Percentiles rank a stretch among this genome's conserved stretches.
Evolutionary conservation across 1,284 basidiomycete species (phyloP).

Genomic region (Trichosporon faecale): DNA sequence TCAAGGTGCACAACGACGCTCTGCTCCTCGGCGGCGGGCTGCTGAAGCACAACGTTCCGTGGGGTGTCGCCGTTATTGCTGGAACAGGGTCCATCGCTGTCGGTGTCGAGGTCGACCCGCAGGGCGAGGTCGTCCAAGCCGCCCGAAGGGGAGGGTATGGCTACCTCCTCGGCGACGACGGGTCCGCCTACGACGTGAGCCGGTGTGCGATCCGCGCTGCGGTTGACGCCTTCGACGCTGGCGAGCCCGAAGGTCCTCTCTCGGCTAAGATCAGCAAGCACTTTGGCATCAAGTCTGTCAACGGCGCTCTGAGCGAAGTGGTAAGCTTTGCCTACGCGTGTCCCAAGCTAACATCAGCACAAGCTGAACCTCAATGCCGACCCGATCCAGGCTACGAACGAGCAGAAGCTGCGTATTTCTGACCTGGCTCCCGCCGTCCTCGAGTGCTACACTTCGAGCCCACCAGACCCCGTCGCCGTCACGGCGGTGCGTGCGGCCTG

Average conservation of each 20-base stretch:
- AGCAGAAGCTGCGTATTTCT: constrained; percentile 36
- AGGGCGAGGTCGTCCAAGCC: constrained; percentile 27
- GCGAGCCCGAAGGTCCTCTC: constrained; percentile 28
- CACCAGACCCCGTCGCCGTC: constrained; percentile 32
- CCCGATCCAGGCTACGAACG: constrained; percentile 33
- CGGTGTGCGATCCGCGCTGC: constrained; percentile 32
- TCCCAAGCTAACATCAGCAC: constrained; percentile 26
- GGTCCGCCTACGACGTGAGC: constrained; percentile 39
- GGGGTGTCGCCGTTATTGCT: constrained; percentile 45
- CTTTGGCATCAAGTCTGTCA: constrained; percentile 31
- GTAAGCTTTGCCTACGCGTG: constrained; percentile 19
- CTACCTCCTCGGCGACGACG: constrained; percentile 44
- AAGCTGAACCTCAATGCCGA: constrained; percentile 31
- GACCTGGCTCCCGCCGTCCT: constrained; percentile 29
- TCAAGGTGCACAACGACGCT: constrained; percentile 37
- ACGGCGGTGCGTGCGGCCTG: constrained; percentile 26
- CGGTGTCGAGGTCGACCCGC: constrained; percentile 27
- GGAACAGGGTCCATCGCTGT: constrained; percentile 41
- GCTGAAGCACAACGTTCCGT: constrained; percentile 28
- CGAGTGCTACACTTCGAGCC: constrained; percentile 16
- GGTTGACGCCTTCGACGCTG: constrained; percentile 34
- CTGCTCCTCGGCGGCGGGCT: constrained; percentile 40
- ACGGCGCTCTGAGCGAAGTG: constrained; percentile 35
- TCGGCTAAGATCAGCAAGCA: constrained; percentile 28
- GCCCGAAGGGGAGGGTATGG: constrained; percentile 39